These are phyloP conservation scores for Centella asiatica DNA, from an alignment of 129 eudicot genomes.

Conservation along the genomic window DNA sequence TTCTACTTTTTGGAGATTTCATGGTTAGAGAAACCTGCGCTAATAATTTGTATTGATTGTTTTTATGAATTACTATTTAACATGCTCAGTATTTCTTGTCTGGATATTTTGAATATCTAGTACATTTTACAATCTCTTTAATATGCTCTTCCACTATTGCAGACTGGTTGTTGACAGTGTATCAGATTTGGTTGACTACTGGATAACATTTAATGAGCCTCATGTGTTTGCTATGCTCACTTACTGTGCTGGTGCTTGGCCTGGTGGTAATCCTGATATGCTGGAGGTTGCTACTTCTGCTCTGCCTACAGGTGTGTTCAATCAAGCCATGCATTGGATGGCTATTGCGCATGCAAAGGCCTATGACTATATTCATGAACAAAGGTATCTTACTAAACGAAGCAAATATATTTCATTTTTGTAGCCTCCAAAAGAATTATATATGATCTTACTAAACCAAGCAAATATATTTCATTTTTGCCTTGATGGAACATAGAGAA, in stretches of 20 bases:
- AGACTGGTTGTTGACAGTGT: slow-evolving; percentile 84
- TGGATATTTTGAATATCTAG: background rate
- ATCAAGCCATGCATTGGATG: slow-evolving; percentile 86
- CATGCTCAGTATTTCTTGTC: background rate
- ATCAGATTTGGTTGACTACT: slow-evolving; percentile 80
- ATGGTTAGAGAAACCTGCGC: too few species aligned
- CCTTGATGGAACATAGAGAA: background rate
- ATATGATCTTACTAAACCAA: background rate
- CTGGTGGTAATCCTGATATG: slow-evolving; percentile 99
- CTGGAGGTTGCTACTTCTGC: slow-evolving; percentile 95
- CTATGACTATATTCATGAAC: slow-evolving; percentile 85
- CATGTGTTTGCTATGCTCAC: slow-evolving; percentile 91
- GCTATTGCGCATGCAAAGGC: slow-evolving; percentile 89
- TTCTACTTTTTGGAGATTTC: too few species aligned
- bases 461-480: background rate
- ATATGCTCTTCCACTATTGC: slow-evolving; percentile 23
- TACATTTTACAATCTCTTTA: background rate
- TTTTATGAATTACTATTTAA: background rate
- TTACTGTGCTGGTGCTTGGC: slow-evolving; percentile 97
- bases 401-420: background rate
- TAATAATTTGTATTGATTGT: too few species aligned
- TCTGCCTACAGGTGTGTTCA: slow-evolving; percentile 75
- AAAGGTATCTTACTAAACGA: slow-evolving; percentile 40
- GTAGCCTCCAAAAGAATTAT: background rate
- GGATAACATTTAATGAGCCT: slow-evolving; percentile 98